Conservation (phyloP, 805 yeast genomes). For the Brettanomyces sp. region DNA sequence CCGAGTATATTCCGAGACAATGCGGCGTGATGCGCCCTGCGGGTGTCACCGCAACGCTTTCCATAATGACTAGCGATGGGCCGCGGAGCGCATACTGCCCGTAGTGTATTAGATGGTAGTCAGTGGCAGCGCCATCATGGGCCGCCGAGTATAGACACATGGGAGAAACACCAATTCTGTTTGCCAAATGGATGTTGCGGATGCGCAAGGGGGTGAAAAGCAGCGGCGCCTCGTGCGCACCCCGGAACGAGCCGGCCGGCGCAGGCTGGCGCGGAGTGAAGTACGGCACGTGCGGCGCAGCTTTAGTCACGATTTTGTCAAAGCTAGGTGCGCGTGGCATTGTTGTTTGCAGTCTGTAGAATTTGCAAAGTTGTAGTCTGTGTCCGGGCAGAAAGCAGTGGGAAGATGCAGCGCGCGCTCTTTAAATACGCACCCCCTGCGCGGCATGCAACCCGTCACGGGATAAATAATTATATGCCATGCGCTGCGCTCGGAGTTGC, state of each 20-base stretch:
- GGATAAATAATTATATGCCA: too few relatives aligned
- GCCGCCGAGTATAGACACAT: constrained; percentile 44
- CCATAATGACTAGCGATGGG: constrained; percentile 39
- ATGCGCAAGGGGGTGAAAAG: constrained; percentile 36
- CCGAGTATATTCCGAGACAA: constrained; percentile 39
- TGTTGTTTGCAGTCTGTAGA: too few relatives aligned
- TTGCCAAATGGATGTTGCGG: constrained; percentile 31
- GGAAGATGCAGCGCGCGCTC: too few relatives aligned
- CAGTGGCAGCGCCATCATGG: constrained; percentile 30
- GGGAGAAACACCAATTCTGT: constrained; percentile 48
- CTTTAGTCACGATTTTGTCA: constrained; percentile 1
- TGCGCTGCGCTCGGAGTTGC: too few relatives aligned
- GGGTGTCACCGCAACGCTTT: constrained; percentile 23
- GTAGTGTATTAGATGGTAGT: constrained; percentile 41
- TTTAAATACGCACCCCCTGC: too few relatives aligned
- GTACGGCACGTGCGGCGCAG: constrained; percentile 11
- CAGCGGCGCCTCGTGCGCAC: constrained; percentile 21
- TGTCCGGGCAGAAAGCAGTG: too few relatives aligned
- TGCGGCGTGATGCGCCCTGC: constrained; percentile 16
- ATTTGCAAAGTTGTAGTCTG: too few relatives aligned
- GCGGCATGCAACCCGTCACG: too few relatives aligned
- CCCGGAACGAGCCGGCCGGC: constrained; percentile 25
- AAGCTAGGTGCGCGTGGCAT: constrained; percentile 2
- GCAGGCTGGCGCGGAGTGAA: constrained; percentile 25
- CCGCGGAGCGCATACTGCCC: constrained; percentile 39